Percentiles rank a stretch among this genome's conserved stretches.
phyloP scores from a whole-genome alignment of 164 flowering plant genomes.

The Brasenia schreberi region DNA sequence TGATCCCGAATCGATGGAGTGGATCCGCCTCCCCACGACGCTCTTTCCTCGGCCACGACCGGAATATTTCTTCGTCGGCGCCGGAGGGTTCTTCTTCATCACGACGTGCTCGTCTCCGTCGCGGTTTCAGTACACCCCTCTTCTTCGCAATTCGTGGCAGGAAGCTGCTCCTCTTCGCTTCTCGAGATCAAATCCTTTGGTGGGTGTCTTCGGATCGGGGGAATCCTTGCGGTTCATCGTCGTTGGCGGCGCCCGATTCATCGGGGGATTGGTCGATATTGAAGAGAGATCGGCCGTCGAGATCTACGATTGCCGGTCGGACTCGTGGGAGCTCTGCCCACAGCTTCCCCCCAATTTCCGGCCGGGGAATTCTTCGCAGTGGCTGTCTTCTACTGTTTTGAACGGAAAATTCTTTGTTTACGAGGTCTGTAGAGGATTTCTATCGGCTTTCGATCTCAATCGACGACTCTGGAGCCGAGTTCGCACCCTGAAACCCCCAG shows the following conservation, averaged over 20 bases:
- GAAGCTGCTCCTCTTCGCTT: conserved; percentile 32
- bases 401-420: conserved; percentile 35
- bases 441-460: conserved; percentile 37
- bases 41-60: conserved; percentile 10
- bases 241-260: conserved; percentile 46
- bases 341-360: conserved; percentile 43
- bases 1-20: conserved; percentile 39
- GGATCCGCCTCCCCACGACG: conserved; percentile 37
- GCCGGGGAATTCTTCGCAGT: conserved; percentile 32
- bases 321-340: conserved; percentile 48
- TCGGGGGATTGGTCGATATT: conserved; percentile 49
- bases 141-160: conserved; percentile 24
- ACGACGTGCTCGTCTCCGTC: conserved; percentile 19
- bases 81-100: conserved; percentile 34
- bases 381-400: conserved; percentile 40
- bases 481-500: conserved; percentile 44
- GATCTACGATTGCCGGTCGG: conserved; percentile 31
- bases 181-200: conserved; percentile 41
- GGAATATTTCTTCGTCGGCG: conserved; percentile 24
- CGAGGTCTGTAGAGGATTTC: conserved; percentile 31
- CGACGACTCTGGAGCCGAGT: conserved; percentile 41
- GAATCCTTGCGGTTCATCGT: conserved; percentile 27
- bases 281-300: conserved; percentile 50
- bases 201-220: conserved; percentile 27
- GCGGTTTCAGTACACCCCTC: conserved; percentile 25